Percentiles rank a stretch among this genome's conserved stretches.
Evolutionary conservation across 805 yeast species (phyloP).

Genomic region (Ogataea degrootiae): DNA sequence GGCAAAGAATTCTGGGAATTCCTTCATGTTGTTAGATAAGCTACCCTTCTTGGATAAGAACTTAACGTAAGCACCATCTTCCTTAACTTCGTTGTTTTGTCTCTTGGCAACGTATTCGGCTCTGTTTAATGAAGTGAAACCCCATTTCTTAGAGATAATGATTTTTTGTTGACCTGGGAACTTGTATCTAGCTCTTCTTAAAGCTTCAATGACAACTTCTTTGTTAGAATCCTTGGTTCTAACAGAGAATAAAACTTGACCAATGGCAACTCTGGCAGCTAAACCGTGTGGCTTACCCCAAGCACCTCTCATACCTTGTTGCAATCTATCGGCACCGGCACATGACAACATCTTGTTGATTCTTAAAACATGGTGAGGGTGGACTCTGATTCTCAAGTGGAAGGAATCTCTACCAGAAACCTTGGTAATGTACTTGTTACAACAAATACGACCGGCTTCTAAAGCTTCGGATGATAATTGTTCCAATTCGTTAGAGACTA

Average conservation of each 20-base stretch:
- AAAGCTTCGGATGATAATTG: slow-evolving; percentile 99
- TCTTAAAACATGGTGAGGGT: slow-evolving; percentile 99
- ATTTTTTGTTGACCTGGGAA: slow-evolving; percentile 99
- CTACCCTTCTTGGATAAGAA: slow-evolving; percentile 97
- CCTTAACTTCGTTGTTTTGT: slow-evolving; percentile 97
- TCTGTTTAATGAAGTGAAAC: slow-evolving; percentile 99
- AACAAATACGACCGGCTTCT: slow-evolving; percentile 99
- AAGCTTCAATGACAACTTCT: slow-evolving; percentile 96
- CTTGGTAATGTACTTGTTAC: slow-evolving; percentile 98
- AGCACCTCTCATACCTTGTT: slow-evolving; percentile 99
- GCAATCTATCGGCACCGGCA: slow-evolving; percentile 99
- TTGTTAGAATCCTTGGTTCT: slow-evolving; percentile 98
- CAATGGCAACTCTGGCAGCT: slow-evolving; percentile 98
- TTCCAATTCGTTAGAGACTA: slow-evolving; percentile 98
- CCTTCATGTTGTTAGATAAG: slow-evolving; percentile 83
- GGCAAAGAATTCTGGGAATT: slow-evolving; percentile 83
- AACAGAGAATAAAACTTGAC: slow-evolving; percentile 96
- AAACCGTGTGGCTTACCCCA: slow-evolving; percentile 99
- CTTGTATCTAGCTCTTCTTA: slow-evolving; percentile 99
- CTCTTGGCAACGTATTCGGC: slow-evolving; percentile 91
- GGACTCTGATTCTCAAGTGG: slow-evolving; percentile 99
- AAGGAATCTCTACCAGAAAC: slow-evolving; percentile 97
- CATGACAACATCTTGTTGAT: slow-evolving; percentile 99
- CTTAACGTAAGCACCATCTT: slow-evolving; percentile 99
- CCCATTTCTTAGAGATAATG: slow-evolving; percentile 99